These are phyloP conservation scores for Sabuloglossum arenarium DNA, from an alignment of 495 filamentous ascomycete species.

Conservation along the genomic window DNA sequence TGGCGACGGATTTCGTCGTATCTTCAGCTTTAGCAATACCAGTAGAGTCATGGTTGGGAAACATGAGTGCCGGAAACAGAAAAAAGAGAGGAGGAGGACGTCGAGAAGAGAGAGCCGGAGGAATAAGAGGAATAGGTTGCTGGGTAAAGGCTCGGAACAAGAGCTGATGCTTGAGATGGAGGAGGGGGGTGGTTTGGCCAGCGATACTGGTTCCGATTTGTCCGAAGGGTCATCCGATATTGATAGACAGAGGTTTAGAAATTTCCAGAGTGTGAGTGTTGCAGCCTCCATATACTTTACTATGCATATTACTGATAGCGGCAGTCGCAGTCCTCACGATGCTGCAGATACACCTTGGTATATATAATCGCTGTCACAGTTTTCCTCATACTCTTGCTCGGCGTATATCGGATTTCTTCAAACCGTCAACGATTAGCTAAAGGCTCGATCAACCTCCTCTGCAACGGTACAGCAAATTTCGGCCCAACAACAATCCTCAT, in stretches of 20 bases:
- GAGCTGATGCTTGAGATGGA: conserved; percentile 81
- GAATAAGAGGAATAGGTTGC: background rate
- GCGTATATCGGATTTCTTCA: conserved; percentile 31
- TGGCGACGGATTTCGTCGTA: conserved; percentile 27
- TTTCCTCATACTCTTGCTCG: conserved; percentile 30
- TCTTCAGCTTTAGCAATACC: conserved; percentile 19
- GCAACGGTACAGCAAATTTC: conserved; percentile 71
- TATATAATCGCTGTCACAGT: conserved; percentile 24
- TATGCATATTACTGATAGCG: background rate
- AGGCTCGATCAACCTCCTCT: conserved; percentile 19
- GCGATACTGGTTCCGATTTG: conserved; percentile 27
- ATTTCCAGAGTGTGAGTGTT: background rate
- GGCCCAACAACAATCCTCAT: conserved; percentile 83
- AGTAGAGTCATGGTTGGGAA: conserved; percentile 2
- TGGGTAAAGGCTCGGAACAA: background rate
- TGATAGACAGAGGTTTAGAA: conserved; percentile 12
- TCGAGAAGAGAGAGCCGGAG: background rate
- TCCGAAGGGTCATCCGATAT: conserved; percentile 23
- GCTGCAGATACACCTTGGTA: conserved; percentile 17
- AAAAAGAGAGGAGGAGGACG: background rate
- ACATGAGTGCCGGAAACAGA: background rate
- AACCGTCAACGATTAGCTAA: conserved; percentile 20
- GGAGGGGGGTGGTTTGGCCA: conserved; percentile 49
- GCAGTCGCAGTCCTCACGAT: conserved; percentile 10
- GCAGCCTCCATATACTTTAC: background rate